A percentile compares a stretch with the other conserved stretches of the same genome.
Evolutionary conservation across 169 alveolate genomes (phyloP).

Genomic region (Babesia ovis): DNA sequence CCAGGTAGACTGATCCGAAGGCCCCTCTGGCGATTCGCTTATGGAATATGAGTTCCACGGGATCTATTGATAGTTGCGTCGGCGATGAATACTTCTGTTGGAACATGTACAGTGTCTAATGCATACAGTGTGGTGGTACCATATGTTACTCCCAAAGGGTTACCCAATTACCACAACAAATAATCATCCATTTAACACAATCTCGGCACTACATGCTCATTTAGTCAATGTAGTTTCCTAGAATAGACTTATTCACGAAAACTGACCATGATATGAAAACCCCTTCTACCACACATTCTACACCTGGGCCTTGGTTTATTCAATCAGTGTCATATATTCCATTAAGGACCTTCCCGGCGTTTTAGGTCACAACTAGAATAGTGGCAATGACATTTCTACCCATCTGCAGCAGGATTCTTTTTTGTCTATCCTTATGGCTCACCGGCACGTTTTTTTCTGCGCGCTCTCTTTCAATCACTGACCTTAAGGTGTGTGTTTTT

Average conservation of each 20-base stretch:
- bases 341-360: too few species aligned
- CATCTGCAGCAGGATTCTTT: conserved; percentile 16
- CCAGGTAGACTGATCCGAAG: conserved; percentile 64
- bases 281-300: background rate
- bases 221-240: too few species aligned
- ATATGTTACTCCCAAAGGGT: too few species aligned
- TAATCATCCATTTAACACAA: too few species aligned
- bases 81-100: conserved; percentile 64
- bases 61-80: conserved; percentile 31
- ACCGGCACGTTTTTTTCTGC: conserved; percentile 2
- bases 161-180: too few species aligned
- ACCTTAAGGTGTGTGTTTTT: conserved; percentile 7
- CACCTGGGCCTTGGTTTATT: background rate
- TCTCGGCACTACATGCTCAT: too few species aligned
- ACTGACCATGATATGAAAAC: background rate
- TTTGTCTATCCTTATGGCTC: conserved; percentile 22
- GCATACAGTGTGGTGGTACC: too few species aligned
- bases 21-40: conserved; percentile 60
- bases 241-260: background rate
- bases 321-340: background rate
- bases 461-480: background rate
- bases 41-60: conserved; percentile 59
- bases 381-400: conserved; percentile 4
- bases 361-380: background rate
- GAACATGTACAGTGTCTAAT: too few species aligned